Base-by-base conservation (phyloP, 164 flowering plant species). In the Chimonanthus salicifolius region DNA sequence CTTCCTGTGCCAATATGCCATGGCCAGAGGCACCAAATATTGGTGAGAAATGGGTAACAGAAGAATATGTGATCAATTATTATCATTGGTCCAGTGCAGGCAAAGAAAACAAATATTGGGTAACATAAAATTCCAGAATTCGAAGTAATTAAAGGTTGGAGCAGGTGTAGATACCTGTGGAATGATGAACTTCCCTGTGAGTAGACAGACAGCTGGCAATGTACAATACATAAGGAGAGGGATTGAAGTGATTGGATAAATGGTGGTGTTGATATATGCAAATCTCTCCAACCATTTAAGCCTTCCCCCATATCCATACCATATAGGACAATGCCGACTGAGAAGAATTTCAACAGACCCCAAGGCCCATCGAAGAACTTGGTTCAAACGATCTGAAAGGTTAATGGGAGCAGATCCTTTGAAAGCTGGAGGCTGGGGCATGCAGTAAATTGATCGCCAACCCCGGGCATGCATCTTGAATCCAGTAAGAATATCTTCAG, bases 381-480 rank as follows among this genome's bases (percentile, higher is more conserved):
- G 88, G 75, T 85, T 83, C 63, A 85, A 83, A 69, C 88, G 86
- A 80, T 85, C 88, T 48, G 88, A 85, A 10, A 85, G 85, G 64
- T 83, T 85, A 46, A 85, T 83, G 43, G 87, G 87, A 70, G 85
- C 87, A 58, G 87, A 85, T 21, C 88, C 86, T 76, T 85, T 83
- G 75, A 85, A 85, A 58, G 88, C 88, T 50, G 88, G 77, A 4
- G 71, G 77, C 49, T 75, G 67, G 13, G 88, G 88, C 72, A 85
- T 82, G 80, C 88, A 85, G 78, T 85, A 85, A 65, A 85, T 84
- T 18, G 88, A 85, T 50, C 84, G 77, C 88, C 88, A 85, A 45
- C 88, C 86, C 69, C 83, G 85, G 72, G 84, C 83, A 76, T 85
- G 88, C 88, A 85, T 85, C 77, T 85, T 85, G 80, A 85, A 85